These are phyloP conservation scores for Trichoderma orchidacearum DNA, from an alignment of 495 filamentous ascomycete species.

Conservation along the genomic window DNA sequence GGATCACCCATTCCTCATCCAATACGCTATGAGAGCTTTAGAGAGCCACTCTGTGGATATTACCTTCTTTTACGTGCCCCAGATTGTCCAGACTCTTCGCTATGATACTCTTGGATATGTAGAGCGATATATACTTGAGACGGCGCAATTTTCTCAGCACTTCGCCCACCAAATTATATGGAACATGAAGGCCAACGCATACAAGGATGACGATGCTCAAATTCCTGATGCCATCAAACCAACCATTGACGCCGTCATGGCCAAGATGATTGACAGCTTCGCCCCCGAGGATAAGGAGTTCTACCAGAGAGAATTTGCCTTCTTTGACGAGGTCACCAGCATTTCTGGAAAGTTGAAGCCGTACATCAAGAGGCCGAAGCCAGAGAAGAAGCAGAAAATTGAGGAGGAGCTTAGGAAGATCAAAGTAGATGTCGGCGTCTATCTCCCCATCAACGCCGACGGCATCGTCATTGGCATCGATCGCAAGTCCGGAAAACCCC, in stretches of 20 bases:
- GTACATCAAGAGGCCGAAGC: constrained; percentile 81
- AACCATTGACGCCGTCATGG: constrained; percentile 81
- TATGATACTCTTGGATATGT: constrained; percentile 93
- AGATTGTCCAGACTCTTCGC: constrained; percentile 92
- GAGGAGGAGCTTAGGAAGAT: constrained; percentile 97
- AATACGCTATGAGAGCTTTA: constrained; percentile 93
- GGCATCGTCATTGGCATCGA: constrained; percentile 96
- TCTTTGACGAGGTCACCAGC: constrained; percentile 93
- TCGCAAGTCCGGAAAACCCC: constrained; percentile 88
- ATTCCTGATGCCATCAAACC: constrained; percentile 88
- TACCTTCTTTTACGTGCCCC: constrained; percentile 97
- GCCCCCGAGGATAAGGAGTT: constrained; percentile 63
- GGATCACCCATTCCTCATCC: constrained; percentile 88
- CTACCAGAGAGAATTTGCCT: constrained; percentile 89
- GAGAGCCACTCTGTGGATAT: constrained; percentile 90
- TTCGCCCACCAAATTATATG: constrained; percentile 99
- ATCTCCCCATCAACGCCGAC: constrained; percentile 93
- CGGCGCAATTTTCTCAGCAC: constrained; percentile 85
- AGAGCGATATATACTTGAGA: constrained; percentile 91
- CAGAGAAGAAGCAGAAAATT: constrained; percentile 98
- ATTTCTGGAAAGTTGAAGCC: constrained; percentile 93
- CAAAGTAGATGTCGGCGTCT: constrained; percentile 90
- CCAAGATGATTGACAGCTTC: constrained; percentile 70
- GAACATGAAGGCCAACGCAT: constrained; percentile 99
- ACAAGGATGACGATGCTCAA: constrained; percentile 87